Percentiles rank a stretch among this genome's conserved stretches.
Evolutionary conservation across 1,284 basidiomycete species (phyloP).

Genomic region (Tilletia caries): DNA sequence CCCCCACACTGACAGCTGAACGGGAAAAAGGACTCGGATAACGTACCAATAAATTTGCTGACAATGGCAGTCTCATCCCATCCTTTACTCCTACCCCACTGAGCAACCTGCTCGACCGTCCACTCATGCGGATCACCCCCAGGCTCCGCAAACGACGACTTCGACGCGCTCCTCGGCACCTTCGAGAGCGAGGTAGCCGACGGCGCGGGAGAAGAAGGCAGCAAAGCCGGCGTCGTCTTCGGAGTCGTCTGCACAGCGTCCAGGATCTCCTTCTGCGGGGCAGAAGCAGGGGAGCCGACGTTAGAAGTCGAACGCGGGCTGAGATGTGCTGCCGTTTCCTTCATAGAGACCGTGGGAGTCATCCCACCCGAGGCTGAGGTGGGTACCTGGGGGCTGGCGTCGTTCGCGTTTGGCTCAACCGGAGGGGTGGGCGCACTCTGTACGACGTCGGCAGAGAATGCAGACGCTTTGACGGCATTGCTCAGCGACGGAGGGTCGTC

Average conservation of each 20-base stretch:
- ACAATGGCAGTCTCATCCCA: constrained; percentile 75
- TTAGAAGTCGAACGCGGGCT: background rate
- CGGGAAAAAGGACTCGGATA: background rate
- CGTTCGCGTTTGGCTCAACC: too few relatives aligned
- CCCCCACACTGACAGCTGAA: too few relatives aligned
- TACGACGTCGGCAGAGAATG: too few relatives aligned
- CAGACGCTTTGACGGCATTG: too few relatives aligned
- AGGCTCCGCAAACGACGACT: constrained; percentile 9
- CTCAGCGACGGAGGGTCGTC: too few relatives aligned
- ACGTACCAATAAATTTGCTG: constrained; percentile 65
- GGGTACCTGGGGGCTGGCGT: too few relatives aligned
- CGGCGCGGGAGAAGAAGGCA: background rate
- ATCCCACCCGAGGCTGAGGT: too few relatives aligned
- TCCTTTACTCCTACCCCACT: constrained; percentile 78
- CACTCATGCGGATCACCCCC: constrained; percentile 66
- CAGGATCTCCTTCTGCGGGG: background rate
- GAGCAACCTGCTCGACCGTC: constrained; percentile 82
- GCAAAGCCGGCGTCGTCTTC: background rate
- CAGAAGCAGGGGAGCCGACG: background rate
- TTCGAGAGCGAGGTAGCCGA: background rate
- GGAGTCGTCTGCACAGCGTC: background rate
- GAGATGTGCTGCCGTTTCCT: background rate
- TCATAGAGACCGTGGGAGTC: too few relatives aligned
- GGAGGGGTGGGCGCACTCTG: too few relatives aligned
- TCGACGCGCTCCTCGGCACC: too few relatives aligned